Percentiles rank a stretch among this genome's conserved stretches.
phyloP scores from a whole-genome alignment of 176 grass and related monocot genomes.

The Ensete ventricosum region DNA sequence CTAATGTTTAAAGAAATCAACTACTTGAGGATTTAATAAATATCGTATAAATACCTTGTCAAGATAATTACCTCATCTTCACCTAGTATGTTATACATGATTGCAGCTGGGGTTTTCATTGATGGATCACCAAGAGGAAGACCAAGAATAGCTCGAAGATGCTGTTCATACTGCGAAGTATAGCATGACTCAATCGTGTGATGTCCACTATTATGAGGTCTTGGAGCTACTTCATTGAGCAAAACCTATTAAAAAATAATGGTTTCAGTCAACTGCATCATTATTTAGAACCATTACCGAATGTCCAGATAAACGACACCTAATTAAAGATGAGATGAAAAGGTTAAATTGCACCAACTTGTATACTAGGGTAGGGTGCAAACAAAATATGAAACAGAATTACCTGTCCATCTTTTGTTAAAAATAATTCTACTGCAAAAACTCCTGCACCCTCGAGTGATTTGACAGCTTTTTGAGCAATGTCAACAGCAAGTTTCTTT shows the following conservation, averaged over 20 bases:
- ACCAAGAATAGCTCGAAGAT: conserved; percentile 90
- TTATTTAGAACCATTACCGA: background rate
- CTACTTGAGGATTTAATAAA: background rate
- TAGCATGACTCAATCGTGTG: conserved; percentile 94
- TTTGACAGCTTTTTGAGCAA: conserved; percentile 65
- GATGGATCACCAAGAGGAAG: conserved; percentile 85
- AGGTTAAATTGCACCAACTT: background rate
- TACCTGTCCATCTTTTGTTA: conserved; percentile 87
- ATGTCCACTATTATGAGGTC: conserved; percentile 96
- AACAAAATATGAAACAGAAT: background rate
- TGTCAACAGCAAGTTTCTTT: conserved; percentile 48
- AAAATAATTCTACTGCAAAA: conserved; percentile 93
- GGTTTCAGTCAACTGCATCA: background rate
- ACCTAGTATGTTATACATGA: conserved; percentile 96
- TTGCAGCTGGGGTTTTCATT: conserved; percentile 68
- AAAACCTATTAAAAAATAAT: conserved; percentile 38
- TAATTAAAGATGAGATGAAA: background rate
- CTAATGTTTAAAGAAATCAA: no score
- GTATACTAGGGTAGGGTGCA: background rate
- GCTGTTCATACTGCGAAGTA: conserved; percentile 95
- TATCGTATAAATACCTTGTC: background rate
- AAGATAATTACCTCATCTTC: conserved; percentile 59
- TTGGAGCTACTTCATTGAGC: conserved; percentile 89
- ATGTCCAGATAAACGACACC: background rate
- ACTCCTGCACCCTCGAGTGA: conserved; percentile 85